Percentiles rank a stretch among this genome's conserved stretches.
Evolutionary conservation across 169 alveolate genomes (phyloP).

Genomic region (Blepharisma undulans): DNA sequence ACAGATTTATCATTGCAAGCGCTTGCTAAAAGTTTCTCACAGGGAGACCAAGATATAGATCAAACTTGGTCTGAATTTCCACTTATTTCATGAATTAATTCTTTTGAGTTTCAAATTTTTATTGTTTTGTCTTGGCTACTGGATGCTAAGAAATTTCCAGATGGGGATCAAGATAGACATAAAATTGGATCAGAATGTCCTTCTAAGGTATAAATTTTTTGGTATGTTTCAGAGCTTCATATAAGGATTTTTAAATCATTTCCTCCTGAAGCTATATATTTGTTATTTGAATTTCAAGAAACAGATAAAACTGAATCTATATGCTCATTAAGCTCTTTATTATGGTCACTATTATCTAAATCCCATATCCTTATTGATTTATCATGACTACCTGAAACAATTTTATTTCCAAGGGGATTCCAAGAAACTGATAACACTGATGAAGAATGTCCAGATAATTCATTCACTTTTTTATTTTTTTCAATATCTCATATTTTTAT

Average conservation of each 20-base stretch:
- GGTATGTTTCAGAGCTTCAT: neutral
- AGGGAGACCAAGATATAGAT: neutral
- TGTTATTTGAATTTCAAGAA: neutral
- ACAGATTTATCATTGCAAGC: slow-evolving; percentile 51
- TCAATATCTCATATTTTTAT: neutral
- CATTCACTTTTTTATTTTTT: neutral
- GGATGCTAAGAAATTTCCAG: neutral
- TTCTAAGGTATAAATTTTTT: neutral
- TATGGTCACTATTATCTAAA: neutral
- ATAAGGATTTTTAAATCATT: neutral
- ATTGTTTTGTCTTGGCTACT: neutral
- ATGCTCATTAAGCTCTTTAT: neutral
- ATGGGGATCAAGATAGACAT: neutral
- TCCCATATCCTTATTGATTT: slow-evolving; percentile 27
- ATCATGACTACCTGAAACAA: slow-evolving; percentile 1
- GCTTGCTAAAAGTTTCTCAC: slow-evolving; percentile 42
- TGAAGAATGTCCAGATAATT: slow-evolving; percentile 2
- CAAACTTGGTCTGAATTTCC: neutral
- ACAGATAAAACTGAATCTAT: neutral
- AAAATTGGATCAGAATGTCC: neutral
- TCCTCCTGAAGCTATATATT: neutral
- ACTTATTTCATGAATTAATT: neutral
- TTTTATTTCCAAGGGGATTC: neutral
- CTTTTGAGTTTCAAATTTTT: neutral
- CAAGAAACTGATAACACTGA: neutral